Evolutionary conservation across 257 asterid genomes (phyloP), one percentile per base, ranked within the genome.

Genomic region (Plantago ovata): DNA sequence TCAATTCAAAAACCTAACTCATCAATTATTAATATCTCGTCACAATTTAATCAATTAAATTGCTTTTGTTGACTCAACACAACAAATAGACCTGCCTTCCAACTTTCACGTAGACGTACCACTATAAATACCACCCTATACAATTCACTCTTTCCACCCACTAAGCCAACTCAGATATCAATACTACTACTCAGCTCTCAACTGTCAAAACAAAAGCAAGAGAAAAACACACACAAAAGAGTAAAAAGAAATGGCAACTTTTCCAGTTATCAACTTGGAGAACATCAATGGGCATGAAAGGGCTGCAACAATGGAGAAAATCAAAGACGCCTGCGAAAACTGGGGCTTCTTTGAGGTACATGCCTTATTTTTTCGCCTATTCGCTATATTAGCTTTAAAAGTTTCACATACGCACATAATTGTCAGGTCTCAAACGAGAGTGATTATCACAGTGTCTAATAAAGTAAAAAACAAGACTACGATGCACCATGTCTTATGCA

Each of bases 271-370:
- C 63, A 72, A 63, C 77, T 32, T 81, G 82, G 80, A 75, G 75
- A 75, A 75, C 20, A 74, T 81, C 53, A 68, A 75, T 47, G 84
- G 82, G 41, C 78, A 70, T 4, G 78, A 75, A 53, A 77, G 84
- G 52, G 23, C 67, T 10, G 72, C 72, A 38, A 66, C 75, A 11
- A 70, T 81, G 84, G 82, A 52, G 14, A 56, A 21, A 53, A 75
- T 77, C 61, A 59, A 70, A 9, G 84, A 81, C 57, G 87, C 87
- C 11, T 81, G 87, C 28, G 78, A 77, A 44, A 81, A 77, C 69
- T 81, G 84, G 84, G 87, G 87, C 0, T 81, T 81, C 75, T 81
- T 81, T 36, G 84, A 81, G 87, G 87, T 77, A 69, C 4, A 38
- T 24, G 13, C n/a, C 13, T 33, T 20, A 12, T 21, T 9, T 7